Base-by-base conservation (phyloP, 495 filamentous ascomycete genomes). In the Penicillium dipodomyicola region DNA sequence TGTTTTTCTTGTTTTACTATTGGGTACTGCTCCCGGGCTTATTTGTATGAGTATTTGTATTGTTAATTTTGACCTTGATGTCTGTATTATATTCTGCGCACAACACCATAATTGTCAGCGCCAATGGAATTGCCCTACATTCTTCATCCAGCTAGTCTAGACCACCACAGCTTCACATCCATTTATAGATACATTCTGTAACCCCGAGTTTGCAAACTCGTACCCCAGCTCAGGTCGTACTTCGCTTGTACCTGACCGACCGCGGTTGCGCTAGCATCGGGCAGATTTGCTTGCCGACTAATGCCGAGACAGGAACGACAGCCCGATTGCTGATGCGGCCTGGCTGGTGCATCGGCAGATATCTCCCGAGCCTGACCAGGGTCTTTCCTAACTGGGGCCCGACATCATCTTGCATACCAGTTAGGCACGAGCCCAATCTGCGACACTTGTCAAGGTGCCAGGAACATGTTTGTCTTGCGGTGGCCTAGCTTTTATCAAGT, bases 271-370 rank as follows among this genome's bases (percentile, higher is more conserved):
- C 54, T 52, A 60, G 48, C 51, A 62, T 66, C 56, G 61, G 65
- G 65, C 65, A 63, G 63, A 64, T 66, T 68, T 66, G 61, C 61
- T 58, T 64, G 37, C 49, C 44, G 61, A 68, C 63, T 55, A 53
- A 51, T 46, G 48, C 56, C 61, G 58, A 65, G 59, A 56, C 54
- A 68, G 65, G 60, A 58, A 63, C 65, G 49, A 52, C 63, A 52
- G 65, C 35, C 55, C 49, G 54, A 46, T 65, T 65, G 25, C 58
- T 32, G 63, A 65, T 61, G 46, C 56, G 22, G 40, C 51, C 49
- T 59, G 25, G 50, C 33, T 37, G 22, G 22, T 63, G 57, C 52
- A 59, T 58, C 55, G 59, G 62, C 49, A 60, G 40, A 59, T 51
- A 42, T 32, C n/a, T 54, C 48, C 59, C 56, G 59, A 52, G 40